Percentiles rank a stretch among this genome's conserved stretches.
Conservation (phyloP, 331 rosid species). For the Pyracantha coccinea region DNA sequence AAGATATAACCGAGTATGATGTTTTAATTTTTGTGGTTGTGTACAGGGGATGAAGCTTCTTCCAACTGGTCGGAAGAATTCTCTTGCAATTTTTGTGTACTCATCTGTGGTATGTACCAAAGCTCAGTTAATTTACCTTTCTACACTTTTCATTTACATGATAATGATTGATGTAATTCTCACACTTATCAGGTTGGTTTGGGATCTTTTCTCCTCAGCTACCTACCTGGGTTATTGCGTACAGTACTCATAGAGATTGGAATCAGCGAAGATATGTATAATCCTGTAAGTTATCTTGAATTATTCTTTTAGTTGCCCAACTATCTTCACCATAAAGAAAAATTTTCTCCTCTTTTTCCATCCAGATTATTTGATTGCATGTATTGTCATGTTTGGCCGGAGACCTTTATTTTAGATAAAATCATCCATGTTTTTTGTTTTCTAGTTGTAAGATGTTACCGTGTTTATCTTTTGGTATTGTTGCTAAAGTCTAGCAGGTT, state of each 20-base stretch:
- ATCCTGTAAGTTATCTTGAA: conserved; percentile 76
- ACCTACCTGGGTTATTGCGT: conserved; percentile 54
- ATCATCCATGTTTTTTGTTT: background rate
- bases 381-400: background rate
- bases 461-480: background rate
- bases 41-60: conserved; percentile 95
- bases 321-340: conserved; percentile 7
- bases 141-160: conserved; percentile 3
- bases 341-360: background rate
- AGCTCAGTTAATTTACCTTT: conserved; percentile 17
- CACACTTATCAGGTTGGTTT: conserved; percentile 57
- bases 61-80: conserved; percentile 87
- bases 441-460: too few relatives aligned
- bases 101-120: conserved; percentile 60
- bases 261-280: conserved; percentile 79
- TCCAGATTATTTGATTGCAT: background rate
- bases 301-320: conserved; percentile 21
- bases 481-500: background rate
- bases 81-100: conserved; percentile 65
- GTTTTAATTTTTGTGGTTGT: conserved; percentile 20
- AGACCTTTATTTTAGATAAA: background rate
- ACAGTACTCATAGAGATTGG: conserved; percentile 61
- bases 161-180: conserved; percentile 11
- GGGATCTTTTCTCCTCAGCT: conserved; percentile 68
- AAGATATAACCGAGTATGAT: background rate